Conservation (phyloP, 2,329 filamentous ascomycete genomes). For the Penicillium sp. region DNA sequence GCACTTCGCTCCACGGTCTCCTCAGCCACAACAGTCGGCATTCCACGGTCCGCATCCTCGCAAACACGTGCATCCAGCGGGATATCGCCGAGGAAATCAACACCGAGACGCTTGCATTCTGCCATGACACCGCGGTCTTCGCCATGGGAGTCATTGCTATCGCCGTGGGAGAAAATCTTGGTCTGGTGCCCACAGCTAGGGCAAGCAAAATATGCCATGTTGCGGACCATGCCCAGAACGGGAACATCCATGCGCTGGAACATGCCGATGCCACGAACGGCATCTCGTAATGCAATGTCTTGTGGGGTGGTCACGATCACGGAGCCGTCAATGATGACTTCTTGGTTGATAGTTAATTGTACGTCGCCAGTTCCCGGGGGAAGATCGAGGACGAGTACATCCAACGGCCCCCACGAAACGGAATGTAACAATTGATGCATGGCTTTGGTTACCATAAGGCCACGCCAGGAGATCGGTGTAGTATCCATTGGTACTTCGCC, state of each 20-base stretch:
- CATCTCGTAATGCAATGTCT: conserved; percentile 88
- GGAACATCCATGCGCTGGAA: conserved; percentile 84
- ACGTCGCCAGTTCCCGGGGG: conserved; percentile 95
- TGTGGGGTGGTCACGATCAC: conserved; percentile 93
- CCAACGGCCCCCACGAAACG: conserved; percentile 89
- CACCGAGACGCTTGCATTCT: conserved; percentile 71
- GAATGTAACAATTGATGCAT: conserved; percentile 94
- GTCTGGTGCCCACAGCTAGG: conserved; percentile 76
- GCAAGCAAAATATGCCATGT: conserved; percentile 86
- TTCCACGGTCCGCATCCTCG: conserved; percentile 82
- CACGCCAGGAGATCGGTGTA: conserved; percentile 90
- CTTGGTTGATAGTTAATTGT: conserved; percentile 95
- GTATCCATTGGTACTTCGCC: conserved; percentile 45
- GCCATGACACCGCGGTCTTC: conserved; percentile 65
- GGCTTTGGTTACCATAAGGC: conserved; percentile 97
- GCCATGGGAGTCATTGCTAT: conserved; percentile 27
- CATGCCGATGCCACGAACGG: conserved; percentile 88
- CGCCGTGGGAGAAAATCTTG: conserved; percentile 68
- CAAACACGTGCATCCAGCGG: conserved; percentile 86
- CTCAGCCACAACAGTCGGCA: conserved; percentile 87
- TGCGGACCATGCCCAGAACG: conserved; percentile 82
- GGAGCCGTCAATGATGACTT: conserved; percentile 80
- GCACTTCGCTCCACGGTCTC: conserved; percentile 65
- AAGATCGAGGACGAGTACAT: conserved; percentile 86
- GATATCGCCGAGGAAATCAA: conserved; percentile 86